Evolutionary conservation across 2,329 filamentous ascomycete genomes (phyloP).

Genomic region (Ilyonectria sp.): DNA sequence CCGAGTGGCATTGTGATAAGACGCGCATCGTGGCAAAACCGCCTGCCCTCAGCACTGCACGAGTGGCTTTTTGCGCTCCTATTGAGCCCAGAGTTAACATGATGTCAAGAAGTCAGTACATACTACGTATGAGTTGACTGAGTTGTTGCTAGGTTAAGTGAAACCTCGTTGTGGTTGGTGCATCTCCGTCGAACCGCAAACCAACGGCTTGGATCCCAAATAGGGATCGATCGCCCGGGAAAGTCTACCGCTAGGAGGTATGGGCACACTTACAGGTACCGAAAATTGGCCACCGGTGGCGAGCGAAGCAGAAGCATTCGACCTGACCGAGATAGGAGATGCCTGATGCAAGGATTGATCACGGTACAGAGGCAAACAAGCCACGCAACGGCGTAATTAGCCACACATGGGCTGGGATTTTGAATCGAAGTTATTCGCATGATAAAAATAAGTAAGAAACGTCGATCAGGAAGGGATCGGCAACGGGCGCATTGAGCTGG

Average conservation of each 20-base stretch:
- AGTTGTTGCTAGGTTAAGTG: constrained; percentile 6
- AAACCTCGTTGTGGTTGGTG: constrained; percentile 1
- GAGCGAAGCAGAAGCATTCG: constrained; percentile 8
- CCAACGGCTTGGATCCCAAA: constrained; percentile 24
- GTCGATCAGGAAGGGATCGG: constrained; percentile 27
- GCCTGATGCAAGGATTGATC: neutral
- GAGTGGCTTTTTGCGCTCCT: neutral
- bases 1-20: neutral
- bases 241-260: constrained; percentile 21
- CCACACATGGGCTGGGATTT: constrained; percentile 5
- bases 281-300: constrained; percentile 21
- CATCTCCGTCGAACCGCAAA: constrained; percentile 14
- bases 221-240: constrained; percentile 25
- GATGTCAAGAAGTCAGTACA: neutral
- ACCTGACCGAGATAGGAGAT: constrained; percentile 6
- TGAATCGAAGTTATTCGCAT: constrained; percentile 18
- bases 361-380: constrained; percentile 25
- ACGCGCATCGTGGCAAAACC: neutral
- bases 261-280: constrained; percentile 8
- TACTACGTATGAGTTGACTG: no score
- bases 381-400: constrained; percentile 22
- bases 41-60: neutral
- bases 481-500: constrained; percentile 16
- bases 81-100: neutral
- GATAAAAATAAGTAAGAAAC: constrained; percentile 31